phyloP scores from a whole-genome alignment of 805 yeast species.

The Maudiozyma saulgeensis region DNA sequence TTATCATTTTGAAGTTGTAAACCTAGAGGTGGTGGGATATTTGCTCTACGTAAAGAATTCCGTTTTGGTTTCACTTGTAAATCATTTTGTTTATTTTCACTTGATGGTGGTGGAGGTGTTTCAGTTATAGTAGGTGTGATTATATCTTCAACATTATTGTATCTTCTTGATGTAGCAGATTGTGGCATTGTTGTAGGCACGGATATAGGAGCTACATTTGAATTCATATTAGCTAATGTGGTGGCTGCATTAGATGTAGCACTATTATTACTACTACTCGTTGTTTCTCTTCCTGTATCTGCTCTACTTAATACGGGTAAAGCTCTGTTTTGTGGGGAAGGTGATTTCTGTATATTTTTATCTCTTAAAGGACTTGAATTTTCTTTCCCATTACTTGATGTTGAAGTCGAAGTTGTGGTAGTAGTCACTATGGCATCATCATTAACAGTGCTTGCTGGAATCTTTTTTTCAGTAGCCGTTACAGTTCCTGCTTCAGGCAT shows the following conservation, averaged over 20 bases:
- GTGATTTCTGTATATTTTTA: not conserved
- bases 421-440: not conserved
- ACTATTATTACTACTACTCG: too few species aligned
- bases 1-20: not conserved
- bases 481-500: too few species aligned
- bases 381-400: too few species aligned
- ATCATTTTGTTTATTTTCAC: not conserved
- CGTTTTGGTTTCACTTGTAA: not conserved
- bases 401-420: not conserved
- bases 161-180: not conserved
- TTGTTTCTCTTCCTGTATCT: not conserved
- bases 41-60: slow-evolving; percentile 18
- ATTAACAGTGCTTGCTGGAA: too few species aligned
- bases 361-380: not conserved
- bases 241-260: too few species aligned
- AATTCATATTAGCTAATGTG: not conserved
- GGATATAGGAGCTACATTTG: not conserved
- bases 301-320: not conserved
- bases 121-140: slow-evolving; percentile 2
- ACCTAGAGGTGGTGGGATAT: slow-evolving; percentile 20
- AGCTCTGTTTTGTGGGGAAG: not conserved
- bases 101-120: not conserved
- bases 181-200: not conserved
- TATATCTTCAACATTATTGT: slow-evolving; percentile 4
- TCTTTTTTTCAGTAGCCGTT: too few species aligned